Percentiles rank a stretch among this genome's conserved stretches.
phyloP scores from a whole-genome alignment of 192 early-diverging fungal species.

The Phycomyces blakesleeanus region DNA sequence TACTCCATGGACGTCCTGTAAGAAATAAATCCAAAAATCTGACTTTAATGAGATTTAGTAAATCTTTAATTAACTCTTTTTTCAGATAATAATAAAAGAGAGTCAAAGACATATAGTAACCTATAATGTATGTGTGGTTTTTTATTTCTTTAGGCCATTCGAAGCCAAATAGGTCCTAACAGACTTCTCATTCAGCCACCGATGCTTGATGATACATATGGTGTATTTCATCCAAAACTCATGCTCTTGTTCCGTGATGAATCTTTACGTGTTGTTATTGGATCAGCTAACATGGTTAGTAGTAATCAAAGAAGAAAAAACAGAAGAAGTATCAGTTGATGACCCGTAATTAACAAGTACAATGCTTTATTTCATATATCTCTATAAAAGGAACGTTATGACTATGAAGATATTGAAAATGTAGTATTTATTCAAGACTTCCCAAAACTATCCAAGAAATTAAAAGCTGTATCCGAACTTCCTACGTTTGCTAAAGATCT shows the following conservation, averaged over 20 bases:
- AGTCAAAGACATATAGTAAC: not conserved
- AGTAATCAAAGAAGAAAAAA: not conserved
- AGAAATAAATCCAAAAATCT: too few species aligned
- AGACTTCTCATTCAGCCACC: slow-evolving; percentile 44
- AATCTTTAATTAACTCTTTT: too few species aligned
- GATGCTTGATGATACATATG: slow-evolving; percentile 38
- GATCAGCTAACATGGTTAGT: slow-evolving; percentile 58
- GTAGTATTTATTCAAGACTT: slow-evolving; percentile 67
- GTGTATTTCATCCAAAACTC: slow-evolving; percentile 59
- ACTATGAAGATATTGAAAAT: slow-evolving; percentile 59
- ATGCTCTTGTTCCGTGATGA: slow-evolving; percentile 60
- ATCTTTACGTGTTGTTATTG: slow-evolving; percentile 54
- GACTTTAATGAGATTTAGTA: too few species aligned
- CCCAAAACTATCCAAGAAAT: slow-evolving; percentile 17
- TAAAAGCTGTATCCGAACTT: not conserved
- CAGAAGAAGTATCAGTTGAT: too few species aligned
- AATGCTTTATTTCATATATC: too few species aligned
- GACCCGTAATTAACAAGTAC: too few species aligned
- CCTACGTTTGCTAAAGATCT: slow-evolving; percentile 48
- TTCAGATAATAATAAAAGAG: not conserved
- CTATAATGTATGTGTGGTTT: slow-evolving; percentile 12
- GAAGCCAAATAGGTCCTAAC: slow-evolving; percentile 26
- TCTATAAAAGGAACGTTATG: slow-evolving; percentile 33
- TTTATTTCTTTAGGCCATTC: slow-evolving; percentile 31
- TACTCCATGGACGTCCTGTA: slow-evolving; percentile 39